Evolutionary conservation across 129 eudicot genomes (phyloP).

Genomic region (Saposhnikovia divaricata): DNA sequence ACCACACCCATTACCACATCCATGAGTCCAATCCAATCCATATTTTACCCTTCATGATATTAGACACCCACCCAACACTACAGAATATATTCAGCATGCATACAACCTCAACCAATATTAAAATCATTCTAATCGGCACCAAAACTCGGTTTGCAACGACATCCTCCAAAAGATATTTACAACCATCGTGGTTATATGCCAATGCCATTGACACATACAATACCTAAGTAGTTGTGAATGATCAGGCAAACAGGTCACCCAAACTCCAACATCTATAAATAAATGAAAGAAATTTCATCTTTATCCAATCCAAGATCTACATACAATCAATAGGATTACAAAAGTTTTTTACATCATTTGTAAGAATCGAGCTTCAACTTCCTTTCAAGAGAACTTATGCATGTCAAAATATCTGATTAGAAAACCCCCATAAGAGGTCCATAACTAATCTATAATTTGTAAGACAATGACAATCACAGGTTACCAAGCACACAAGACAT

Average conservation of each 20-base stretch:
- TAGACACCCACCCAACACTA: slow-evolving; percentile 48
- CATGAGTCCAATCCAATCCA: slow-evolving; percentile 48
- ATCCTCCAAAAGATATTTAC: slow-evolving; percentile 27
- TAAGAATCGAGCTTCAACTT: not conserved
- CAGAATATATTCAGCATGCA: slow-evolving; percentile 33
- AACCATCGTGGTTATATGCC: slow-evolving; percentile 16
- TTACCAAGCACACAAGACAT: not conserved
- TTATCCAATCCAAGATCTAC: not conserved
- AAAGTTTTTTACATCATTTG: not conserved
- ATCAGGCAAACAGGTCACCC: slow-evolving; percentile 14
- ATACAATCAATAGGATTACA: not conserved
- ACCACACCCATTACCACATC: slow-evolving; percentile 86
- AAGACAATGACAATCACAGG: not conserved
- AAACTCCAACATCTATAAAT: slow-evolving; percentile 2
- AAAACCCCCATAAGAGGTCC: not conserved
- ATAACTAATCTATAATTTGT: not conserved
- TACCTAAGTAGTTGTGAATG: slow-evolving; percentile 1
- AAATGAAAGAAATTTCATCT: not conserved
- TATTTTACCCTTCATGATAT: slow-evolving; percentile 35
- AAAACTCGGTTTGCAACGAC: slow-evolving; percentile 36
- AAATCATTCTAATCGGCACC: slow-evolving; percentile 29
- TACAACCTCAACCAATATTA: slow-evolving; percentile 36
- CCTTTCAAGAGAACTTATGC: not conserved
- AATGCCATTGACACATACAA: slow-evolving; percentile 7
- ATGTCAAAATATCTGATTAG: not conserved